A percentile compares a stretch with the other conserved stretches of the same genome.
phyloP scores from a whole-genome alignment of 805 yeast genomes.

The Nakazawaea wickerhamii region DNA sequence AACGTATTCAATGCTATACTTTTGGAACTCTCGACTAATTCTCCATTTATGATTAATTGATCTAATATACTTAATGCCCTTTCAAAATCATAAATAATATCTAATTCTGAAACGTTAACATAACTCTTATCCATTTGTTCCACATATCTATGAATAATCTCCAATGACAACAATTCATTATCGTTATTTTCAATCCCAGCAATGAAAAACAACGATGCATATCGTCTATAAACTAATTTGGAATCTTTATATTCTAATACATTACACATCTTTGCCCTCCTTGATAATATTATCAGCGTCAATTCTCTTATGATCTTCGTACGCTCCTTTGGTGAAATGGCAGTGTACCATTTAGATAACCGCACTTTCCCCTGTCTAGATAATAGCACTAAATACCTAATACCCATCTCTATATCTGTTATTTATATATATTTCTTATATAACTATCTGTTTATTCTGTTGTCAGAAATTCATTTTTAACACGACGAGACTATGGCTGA shows the following conservation, averaged over 20 bases:
- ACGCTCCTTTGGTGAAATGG: conserved; percentile 81
- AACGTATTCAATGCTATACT: conserved; percentile 74
- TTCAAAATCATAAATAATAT: conserved; percentile 92
- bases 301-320: conserved; percentile 78
- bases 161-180: conserved; percentile 83
- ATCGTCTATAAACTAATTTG: conserved; percentile 85
- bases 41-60: conserved; percentile 86
- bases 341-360: conserved; percentile 87
- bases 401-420: conserved; percentile 56
- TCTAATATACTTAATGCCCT: conserved; percentile 90
- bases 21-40: conserved; percentile 75
- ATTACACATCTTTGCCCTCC: conserved; percentile 94
- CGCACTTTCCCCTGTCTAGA: conserved; percentile 96
- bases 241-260: conserved; percentile 80
- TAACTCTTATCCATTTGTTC: conserved; percentile 95
- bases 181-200: conserved; percentile 80
- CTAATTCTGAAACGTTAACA: conserved; percentile 95
- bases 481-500: no score
- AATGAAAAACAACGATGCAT: conserved; percentile 88
- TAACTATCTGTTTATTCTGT: no score
- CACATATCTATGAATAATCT: conserved; percentile 85
- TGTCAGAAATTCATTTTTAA: no score
- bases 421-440: not conserved
- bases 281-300: conserved; percentile 74
- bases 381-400: conserved; percentile 73